Evolutionary conservation across 805 yeast genomes (phyloP).

Genomic region (Brettanomyces custersianus): DNA sequence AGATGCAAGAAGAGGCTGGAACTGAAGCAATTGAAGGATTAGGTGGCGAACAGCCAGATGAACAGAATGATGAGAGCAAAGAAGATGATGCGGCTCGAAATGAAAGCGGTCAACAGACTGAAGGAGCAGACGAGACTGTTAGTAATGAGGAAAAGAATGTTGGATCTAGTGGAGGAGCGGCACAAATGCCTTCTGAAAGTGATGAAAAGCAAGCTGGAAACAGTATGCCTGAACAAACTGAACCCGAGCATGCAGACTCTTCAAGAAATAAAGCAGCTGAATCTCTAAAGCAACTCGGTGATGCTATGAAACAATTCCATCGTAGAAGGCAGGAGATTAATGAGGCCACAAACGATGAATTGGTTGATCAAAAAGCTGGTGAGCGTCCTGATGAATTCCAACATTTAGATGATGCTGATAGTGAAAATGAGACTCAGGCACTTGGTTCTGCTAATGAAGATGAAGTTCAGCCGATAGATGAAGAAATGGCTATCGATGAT

Average conservation of each 20-base stretch:
- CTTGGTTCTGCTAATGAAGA: slow-evolving; percentile 83
- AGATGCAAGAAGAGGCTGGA: slow-evolving; percentile 16
- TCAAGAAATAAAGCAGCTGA: slow-evolving; percentile 65
- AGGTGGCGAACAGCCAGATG: slow-evolving; percentile 18
- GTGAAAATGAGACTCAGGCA: slow-evolving; percentile 81
- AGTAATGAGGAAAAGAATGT: slow-evolving; percentile 45
- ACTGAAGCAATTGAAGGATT: slow-evolving; percentile 19
- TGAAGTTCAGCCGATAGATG: slow-evolving; percentile 66
- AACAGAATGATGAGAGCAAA: slow-evolving; percentile 24
- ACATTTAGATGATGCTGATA: slow-evolving; percentile 71
- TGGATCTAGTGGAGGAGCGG: slow-evolving; percentile 56
- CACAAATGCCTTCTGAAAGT: slow-evolving; percentile 15
- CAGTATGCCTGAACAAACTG: no score
- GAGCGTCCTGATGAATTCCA: slow-evolving; percentile 81
- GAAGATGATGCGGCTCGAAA: slow-evolving; percentile 28
- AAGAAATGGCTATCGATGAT: slow-evolving; percentile 76
- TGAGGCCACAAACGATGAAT: slow-evolving; percentile 45
- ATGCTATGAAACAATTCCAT: slow-evolving; percentile 83
- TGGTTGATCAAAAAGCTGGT: slow-evolving; percentile 45
- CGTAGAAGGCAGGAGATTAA: slow-evolving; percentile 82
- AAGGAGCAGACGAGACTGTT: slow-evolving; percentile 29
- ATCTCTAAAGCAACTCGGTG: slow-evolving; percentile 83
- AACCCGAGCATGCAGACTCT: slow-evolving; percentile 42
- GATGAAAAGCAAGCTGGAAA: slow-evolving; percentile 30
- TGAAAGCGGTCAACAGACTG: slow-evolving; percentile 24